These are phyloP conservation scores for Pseudofabraea citricarpa DNA, from an alignment of 2,329 filamentous ascomycete genomes.

Conservation along the genomic window DNA sequence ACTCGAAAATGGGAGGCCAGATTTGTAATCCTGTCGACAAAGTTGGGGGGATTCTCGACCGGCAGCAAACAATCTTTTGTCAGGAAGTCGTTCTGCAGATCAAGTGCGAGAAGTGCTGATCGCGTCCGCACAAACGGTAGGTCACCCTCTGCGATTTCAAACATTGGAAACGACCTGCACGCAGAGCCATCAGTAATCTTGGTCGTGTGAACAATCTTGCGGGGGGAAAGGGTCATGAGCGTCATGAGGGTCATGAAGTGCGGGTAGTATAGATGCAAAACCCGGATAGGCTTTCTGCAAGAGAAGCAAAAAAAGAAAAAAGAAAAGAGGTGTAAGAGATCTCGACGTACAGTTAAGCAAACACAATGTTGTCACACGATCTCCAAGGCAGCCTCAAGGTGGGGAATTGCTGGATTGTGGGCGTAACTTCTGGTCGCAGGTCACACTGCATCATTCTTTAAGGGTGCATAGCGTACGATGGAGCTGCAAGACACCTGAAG, in stretches of 20 bases:
- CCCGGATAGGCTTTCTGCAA: too few relatives aligned
- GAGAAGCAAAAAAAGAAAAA: too few relatives aligned
- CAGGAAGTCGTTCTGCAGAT: conserved; percentile 89
- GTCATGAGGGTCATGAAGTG: too few relatives aligned
- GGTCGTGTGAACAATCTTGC: neutral
- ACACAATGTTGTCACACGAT: too few relatives aligned
- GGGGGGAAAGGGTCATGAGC: conserved; percentile 38
- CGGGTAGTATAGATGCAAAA: too few relatives aligned
- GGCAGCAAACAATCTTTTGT: conserved; percentile 62
- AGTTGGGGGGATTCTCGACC: conserved; percentile 57
- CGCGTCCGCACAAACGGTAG: conserved; percentile 54
- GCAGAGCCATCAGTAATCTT: conserved; percentile 7
- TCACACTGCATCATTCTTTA: neutral
- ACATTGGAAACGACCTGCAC: conserved; percentile 34
- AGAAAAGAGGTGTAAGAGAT: too few relatives aligned
- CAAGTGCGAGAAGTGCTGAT: conserved; percentile 74
- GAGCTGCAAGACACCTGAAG: neutral
- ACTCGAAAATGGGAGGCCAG: conserved; percentile 71
- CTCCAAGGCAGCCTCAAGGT: too few relatives aligned
- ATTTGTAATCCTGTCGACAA: conserved; percentile 60
- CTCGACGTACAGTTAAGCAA: too few relatives aligned
- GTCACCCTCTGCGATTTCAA: conserved; percentile 50
- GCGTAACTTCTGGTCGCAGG: too few relatives aligned
- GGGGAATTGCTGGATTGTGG: too few relatives aligned
- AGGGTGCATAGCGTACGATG: neutral